Base-by-base conservation (phyloP, 2,329 filamentous ascomycete species). In the Colletotrichum tanaceti region DNA sequence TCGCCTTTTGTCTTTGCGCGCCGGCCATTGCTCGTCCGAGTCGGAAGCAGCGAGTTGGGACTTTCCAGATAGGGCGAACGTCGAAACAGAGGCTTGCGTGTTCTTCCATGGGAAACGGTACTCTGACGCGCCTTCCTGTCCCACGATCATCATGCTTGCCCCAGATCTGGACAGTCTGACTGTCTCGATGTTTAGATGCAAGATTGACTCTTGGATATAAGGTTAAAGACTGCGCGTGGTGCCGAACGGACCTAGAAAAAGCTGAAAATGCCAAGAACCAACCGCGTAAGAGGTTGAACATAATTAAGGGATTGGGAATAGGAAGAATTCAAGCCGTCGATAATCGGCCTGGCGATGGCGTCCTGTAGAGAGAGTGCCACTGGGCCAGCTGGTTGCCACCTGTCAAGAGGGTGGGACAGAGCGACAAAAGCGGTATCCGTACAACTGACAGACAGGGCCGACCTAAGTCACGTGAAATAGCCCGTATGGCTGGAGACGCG, bases 41-140 rank as follows among this genome's bases (percentile, higher is more conserved):
- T 65, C 66, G 66, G 55, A 66, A 66, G 18, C 60, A 52, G 55
- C 46, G 62, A 68, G 62, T 69, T 69, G 66, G 53, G 66, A 65
- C 66, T 65, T 69, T 52, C 55, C 62, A 44, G 50, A 69, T 46
- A 66, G 62, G 66, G 66, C 66, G 62, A 32, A 69, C 35, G 61
- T 24, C 66, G 66, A 69, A 69, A 69, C 66, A 69, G 58, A 58
- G 58, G 66, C 60, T 69, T 69, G 66, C 66, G 66, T 57, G 66
- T 66, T 57, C 62, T 69, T 52, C 57, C 43, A 50, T 18, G 47
- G 50, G 52, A 61, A 69, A 66, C 62, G 41, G 49, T 66, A 38
- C 61, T 60, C 55, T 69, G 66, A 69, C 28, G 66, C 66, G 66
- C 43, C 18, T 46, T 43, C 18, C 43, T 39, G 46, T 49, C 28